Evolutionary conservation across 495 filamentous ascomycete species (phyloP), one percentile per base, ranked within the genome.

Genomic region (Penicillium mononematosum): DNA sequence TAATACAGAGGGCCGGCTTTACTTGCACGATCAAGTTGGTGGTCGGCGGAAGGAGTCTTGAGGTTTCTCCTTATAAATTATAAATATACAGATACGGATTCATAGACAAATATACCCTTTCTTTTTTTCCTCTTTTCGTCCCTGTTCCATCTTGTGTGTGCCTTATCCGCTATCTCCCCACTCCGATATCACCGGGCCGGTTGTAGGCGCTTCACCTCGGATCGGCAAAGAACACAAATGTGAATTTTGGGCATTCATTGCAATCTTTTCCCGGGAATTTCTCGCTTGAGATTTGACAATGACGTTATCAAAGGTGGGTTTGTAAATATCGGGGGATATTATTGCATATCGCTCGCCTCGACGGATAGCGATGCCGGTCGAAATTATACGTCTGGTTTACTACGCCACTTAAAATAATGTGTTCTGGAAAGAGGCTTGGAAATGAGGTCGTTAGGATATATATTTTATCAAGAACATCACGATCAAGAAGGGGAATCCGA

Each of bases 1-100:
- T 6, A 96, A 96, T 74, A 76, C 77, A 36, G 82, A 84, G 61
- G 81, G 70, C 0, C 55, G 70, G 10, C 59, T 69, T n/a, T 70
- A 65, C 52, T 51, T 73, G 45, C 70, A 73, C 44, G 62, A 68
- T 4, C 62, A 70, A 57, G 46, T 71, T 27, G 65, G 68, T 55
- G 64, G 53, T 34, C 55, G 55, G 10, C 49, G 60, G 24, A 45
- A 32, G 11, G 46, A 48, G 4, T 53, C 58, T 47, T 66, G 55
- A 66, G n/a, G 20, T 47, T 29, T 31, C 29, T 29, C 16, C 22
- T 41, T 50, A 16, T 48, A 19, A 50, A 45, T 24, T 42, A 43
- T 25, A 51, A 41, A 50, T 25, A 51, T 11, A 51, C 6, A 14
- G 32, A 45, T 53, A 56, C 20, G 22, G 10, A 39, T 50, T 29